phyloP scores from a whole-genome alignment of 2,329 filamentous ascomycete species.

The Sarocladiaceae sp. region DNA sequence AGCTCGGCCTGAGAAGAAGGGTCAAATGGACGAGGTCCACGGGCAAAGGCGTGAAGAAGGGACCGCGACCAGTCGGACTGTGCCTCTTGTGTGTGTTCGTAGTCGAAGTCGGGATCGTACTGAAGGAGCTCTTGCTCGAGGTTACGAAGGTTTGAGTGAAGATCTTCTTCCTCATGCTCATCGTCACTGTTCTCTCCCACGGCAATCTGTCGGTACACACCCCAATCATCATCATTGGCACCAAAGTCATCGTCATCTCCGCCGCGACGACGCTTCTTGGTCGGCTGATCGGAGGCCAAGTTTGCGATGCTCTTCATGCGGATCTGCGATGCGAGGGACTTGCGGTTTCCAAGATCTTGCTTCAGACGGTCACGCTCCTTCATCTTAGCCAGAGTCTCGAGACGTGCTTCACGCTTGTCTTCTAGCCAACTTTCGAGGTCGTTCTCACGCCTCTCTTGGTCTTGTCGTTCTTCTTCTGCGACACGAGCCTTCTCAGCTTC shows the following conservation, averaged over 20 bases:
- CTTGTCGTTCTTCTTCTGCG: constrained; percentile 77
- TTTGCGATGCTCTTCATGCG: constrained; percentile 98
- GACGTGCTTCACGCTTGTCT: constrained; percentile 72
- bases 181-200: constrained; percentile 80
- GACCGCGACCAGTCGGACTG: constrained; percentile 95
- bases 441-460: constrained; percentile 78
- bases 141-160: constrained; percentile 65
- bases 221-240: constrained; percentile 97
- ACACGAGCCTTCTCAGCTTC: constrained; percentile 83
- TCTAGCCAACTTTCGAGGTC: constrained; percentile 84
- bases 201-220: constrained; percentile 89
- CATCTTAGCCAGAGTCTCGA: constrained; percentile 71
- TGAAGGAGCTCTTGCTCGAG: constrained; percentile 82
- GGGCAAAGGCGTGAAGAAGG: constrained; percentile 82
- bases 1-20: constrained; percentile 72
- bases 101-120: constrained; percentile 84
- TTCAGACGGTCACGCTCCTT: constrained; percentile 92
- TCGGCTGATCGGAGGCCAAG: constrained; percentile 82
- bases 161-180: constrained; percentile 88
- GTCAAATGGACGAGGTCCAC: constrained; percentile 84
- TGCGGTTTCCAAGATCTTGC: constrained; percentile 91
- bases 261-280: constrained; percentile 78
- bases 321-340: constrained; percentile 92
- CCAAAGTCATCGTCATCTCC: constrained; percentile 96
- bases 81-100: constrained; percentile 87